Evolutionary conservation across 768 basidiomycete genomes (phyloP), one percentile per base, ranked within the genome.

Genomic region (Agaricus bisporus): DNA sequence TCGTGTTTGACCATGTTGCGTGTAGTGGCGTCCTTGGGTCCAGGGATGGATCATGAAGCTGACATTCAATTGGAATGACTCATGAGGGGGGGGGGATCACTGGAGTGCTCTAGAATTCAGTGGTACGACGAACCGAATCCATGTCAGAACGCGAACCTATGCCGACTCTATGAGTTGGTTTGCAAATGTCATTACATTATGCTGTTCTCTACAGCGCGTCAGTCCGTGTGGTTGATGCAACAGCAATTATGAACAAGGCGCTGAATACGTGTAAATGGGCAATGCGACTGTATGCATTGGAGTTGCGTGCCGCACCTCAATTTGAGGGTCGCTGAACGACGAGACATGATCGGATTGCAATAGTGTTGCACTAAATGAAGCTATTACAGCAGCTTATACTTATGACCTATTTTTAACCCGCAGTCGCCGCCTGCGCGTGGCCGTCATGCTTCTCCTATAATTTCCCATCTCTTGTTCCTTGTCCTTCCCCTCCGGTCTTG

Each of bases 261-360:
- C n/a, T 41, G 37, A 29, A 26, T 41, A 17, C 39, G n/a, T 8
- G 10, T 15, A 18, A 15, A 50, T 29, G 37, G 43, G 9, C 11
- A 22, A n/a, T n/a, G n/a, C n/a, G n/a, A n/a, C n/a, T n/a, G n/a
- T n/a, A 32, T 28, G 12, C 17, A 12, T 14, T 11, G 37, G 8
- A 46, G 38, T 41, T 36, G 52, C 47, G 44, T 37, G 8, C 32
- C 11, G 11, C 11, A 11, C 17, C 14, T 51, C 18, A 36, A n/a
- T 28, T 18, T 39, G 17, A 39, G 38, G 8, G 38, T 39, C 36
- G 36, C 15, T 25, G 20, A 50, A 14, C 32, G 49, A 41, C 25
- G 41, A 42, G 49, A 42, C 41, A 51, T 18, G 41, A 43, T 51
- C 49, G 32, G 32, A 20, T 42, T 35, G 49, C 49, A 51, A 36